Percentiles rank a stretch among this genome's conserved stretches.
These are phyloP conservation scores for Vitellaria paradoxa DNA, from an alignment of 179 eudicot genomes.

Conservation along the genomic window DNA sequence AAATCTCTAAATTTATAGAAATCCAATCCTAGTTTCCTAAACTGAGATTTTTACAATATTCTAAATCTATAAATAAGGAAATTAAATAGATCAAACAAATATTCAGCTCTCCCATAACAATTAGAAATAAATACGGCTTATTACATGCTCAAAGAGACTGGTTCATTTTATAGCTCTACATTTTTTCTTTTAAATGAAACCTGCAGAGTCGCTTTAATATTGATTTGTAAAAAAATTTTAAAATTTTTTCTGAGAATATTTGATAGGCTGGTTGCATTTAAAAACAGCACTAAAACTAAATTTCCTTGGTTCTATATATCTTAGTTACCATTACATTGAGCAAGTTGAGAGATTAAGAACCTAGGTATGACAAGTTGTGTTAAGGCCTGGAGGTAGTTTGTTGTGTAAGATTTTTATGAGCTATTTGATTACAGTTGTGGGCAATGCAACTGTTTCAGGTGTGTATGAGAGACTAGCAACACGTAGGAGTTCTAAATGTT, in stretches of 20 bases:
- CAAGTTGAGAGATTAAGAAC: not conserved
- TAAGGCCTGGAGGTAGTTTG: not conserved
- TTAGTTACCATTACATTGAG: not conserved
- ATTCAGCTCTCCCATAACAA: too few species aligned
- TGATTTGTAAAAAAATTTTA: not conserved
- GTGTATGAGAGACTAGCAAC: not conserved
- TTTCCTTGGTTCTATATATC: not conserved
- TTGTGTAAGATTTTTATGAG: not conserved
- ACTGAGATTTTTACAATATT: too few species aligned
- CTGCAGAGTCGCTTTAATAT: not conserved
- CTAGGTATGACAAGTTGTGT: not conserved
- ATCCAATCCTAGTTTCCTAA: too few species aligned
- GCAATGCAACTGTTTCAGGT: not conserved
- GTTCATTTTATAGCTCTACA: not conserved
- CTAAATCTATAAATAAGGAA: too few species aligned
- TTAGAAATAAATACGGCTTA: too few species aligned
- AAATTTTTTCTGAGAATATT: not conserved
- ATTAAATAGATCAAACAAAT: too few species aligned
- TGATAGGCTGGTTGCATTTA: not conserved
- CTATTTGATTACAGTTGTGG: not conserved
- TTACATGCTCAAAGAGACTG: not conserved
- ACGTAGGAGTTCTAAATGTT: not conserved
- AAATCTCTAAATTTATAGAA: too few species aligned
- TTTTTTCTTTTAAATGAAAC: too few species aligned
- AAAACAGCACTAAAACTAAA: not conserved